These are phyloP conservation scores for Blechomonas ayalai DNA, from an alignment of 208 protist genomes.

Conservation along the genomic window DNA sequence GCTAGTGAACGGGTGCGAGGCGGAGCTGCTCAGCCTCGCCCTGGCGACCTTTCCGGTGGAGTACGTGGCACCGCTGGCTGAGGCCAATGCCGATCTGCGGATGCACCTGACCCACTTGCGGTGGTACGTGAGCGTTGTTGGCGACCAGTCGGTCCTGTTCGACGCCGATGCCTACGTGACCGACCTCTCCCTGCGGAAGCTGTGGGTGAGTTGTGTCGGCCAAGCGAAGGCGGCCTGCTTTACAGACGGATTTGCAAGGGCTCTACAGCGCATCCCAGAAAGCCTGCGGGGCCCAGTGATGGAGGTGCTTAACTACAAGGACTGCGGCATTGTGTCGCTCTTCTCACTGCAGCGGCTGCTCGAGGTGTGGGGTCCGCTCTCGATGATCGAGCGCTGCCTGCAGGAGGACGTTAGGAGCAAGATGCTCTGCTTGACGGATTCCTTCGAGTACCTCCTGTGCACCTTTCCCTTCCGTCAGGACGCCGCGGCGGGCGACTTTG, in stretches of 20 bases:
- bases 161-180: conserved; percentile 30
- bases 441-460: conserved; percentile 36
- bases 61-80: conserved; percentile 10
- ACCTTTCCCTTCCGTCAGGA: conserved; percentile 37
- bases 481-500: conserved; percentile 66
- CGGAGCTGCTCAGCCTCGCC: neutral
- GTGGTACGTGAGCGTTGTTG: conserved; percentile 46
- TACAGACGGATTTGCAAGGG: conserved; percentile 33
- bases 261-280: conserved; percentile 40
- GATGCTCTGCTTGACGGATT: conserved; percentile 42
- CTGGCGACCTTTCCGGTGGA: conserved; percentile 14
- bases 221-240: conserved; percentile 46
- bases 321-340: conserved; percentile 71
- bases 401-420: conserved; percentile 42
- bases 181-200: conserved; percentile 36
- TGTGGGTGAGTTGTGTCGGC: conserved; percentile 57
- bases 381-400: conserved; percentile 68
- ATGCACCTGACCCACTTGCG: conserved; percentile 54
- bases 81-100: conserved; percentile 32
- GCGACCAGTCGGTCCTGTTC: conserved; percentile 22
- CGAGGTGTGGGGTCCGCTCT: conserved; percentile 74
- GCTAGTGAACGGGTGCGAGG: neutral
- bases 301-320: conserved; percentile 54
- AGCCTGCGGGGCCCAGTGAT: conserved; percentile 43
- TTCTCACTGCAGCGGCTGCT: conserved; percentile 71